A percentile compares a stretch with the other conserved stretches of the same genome.
phyloP scores from a whole-genome alignment of 192 early-diverging fungal genomes.

The Diversispora eburnea region DNA sequence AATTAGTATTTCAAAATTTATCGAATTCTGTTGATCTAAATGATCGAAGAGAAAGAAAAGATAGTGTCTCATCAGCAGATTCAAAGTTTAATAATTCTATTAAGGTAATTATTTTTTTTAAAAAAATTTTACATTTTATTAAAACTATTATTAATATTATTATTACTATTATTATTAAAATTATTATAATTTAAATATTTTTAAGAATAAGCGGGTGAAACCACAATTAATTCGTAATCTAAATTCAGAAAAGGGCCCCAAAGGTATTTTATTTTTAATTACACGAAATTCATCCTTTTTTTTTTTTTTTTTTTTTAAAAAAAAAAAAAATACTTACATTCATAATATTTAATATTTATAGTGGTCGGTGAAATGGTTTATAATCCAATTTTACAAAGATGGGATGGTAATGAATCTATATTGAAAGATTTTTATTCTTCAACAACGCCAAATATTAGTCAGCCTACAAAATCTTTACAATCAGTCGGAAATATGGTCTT shows the following conservation, averaged over 20 bases:
- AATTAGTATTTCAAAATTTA: too few relatives aligned
- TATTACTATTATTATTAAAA: background rate
- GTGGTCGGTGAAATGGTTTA: conserved; percentile 25
- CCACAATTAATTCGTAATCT: conserved; percentile 21
- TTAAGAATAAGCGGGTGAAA: background rate
- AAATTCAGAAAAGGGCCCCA: background rate
- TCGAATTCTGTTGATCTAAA: too few relatives aligned
- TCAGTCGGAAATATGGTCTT: conserved; percentile 22
- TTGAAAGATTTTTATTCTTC: conserved; percentile 18
- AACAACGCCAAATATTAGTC: background rate
- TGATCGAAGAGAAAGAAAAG: too few relatives aligned
- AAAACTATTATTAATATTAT: too few relatives aligned
- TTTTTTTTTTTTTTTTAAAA: background rate
- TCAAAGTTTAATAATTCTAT: too few relatives aligned
- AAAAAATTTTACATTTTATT: too few relatives aligned
- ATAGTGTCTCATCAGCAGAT: too few relatives aligned
- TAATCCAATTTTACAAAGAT: conserved; percentile 15
- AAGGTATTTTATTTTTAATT: background rate
- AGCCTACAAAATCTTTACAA: conserved; percentile 5
- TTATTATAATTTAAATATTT: too few relatives aligned
- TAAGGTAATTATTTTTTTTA: too few relatives aligned
- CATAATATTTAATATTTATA: background rate
- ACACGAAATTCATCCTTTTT: background rate
- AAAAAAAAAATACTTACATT: background rate
- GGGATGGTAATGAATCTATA: conserved; percentile 25